A percentile compares a stretch with the other conserved stretches of the same genome.
phyloP scores from a whole-genome alignment of 176 grass and related monocot species.

The Bonia amplexicaulis region DNA sequence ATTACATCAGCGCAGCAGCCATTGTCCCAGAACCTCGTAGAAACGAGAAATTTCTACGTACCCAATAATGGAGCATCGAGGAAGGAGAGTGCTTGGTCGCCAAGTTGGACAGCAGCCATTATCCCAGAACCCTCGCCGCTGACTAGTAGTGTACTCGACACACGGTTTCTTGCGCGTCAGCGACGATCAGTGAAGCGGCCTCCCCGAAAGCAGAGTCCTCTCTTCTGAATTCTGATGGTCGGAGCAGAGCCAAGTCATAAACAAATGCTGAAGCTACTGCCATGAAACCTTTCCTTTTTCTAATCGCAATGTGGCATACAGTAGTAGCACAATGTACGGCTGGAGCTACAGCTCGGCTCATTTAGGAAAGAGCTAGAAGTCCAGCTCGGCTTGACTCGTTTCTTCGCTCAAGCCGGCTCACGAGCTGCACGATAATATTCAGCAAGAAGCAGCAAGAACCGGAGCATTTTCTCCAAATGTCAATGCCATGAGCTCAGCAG shows the following conservation, averaged over 20 bases:
- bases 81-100: not conserved
- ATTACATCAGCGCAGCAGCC: too few species aligned
- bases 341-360: too few species aligned
- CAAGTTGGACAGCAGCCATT: not conserved
- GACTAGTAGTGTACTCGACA: not conserved
- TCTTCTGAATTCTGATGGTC: not conserved
- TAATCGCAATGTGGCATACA: not conserved
- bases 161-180: not conserved
- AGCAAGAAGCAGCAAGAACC: conserved; percentile 65
- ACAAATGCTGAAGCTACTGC: not conserved
- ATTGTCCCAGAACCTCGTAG: too few species aligned
- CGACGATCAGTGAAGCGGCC: not conserved
- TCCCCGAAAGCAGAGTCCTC: not conserved
- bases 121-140: not conserved
- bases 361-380: too few species aligned
- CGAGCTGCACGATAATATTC: too few species aligned
- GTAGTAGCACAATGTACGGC: not conserved
- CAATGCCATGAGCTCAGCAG: conserved; percentile 69
- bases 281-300: not conserved
- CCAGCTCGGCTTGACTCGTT: too few species aligned
- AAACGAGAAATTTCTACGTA: not conserved
- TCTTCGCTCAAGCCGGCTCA: too few species aligned
- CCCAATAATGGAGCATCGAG: not conserved
- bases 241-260: not conserved
- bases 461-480: conserved; percentile 73